These are phyloP conservation scores for Yamadazyma mexicana DNA, from an alignment of 1,139 yeast species.

Conservation along the genomic window DNA sequence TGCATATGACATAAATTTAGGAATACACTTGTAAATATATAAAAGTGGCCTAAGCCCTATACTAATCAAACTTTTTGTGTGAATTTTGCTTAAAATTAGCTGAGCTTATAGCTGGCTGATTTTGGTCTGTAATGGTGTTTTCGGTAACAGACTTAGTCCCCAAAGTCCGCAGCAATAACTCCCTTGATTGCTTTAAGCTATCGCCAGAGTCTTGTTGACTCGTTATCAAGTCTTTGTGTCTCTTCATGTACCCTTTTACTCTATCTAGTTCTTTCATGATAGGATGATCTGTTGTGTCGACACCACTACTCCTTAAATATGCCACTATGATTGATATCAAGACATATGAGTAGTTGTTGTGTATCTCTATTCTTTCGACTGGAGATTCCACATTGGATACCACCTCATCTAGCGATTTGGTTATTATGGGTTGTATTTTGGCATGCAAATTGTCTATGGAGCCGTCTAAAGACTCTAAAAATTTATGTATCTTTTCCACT, in stretches of 20 bases:
- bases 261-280: conserved; percentile 70
- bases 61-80: conserved; percentile 52
- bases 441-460: conserved; percentile 30
- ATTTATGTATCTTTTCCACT: conserved; percentile 29
- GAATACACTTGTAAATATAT: conserved; percentile 4
- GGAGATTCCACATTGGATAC: conserved; percentile 29
- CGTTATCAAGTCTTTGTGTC: conserved; percentile 48
- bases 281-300: conserved; percentile 57
- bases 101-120: conserved; percentile 58
- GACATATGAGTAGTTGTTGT: conserved; percentile 45
- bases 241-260: conserved; percentile 67
- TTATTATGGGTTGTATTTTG: conserved; percentile 33
- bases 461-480: conserved; percentile 26
- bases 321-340: conserved; percentile 51
- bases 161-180: conserved; percentile 45
- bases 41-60: not conserved
- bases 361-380: conserved; percentile 35
- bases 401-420: conserved; percentile 37
- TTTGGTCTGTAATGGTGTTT: conserved; percentile 22
- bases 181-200: conserved; percentile 29
- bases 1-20: conserved; percentile 11
- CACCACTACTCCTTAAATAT: conserved; percentile 61
- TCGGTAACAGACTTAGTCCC: conserved; percentile 36
- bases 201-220: conserved; percentile 18
- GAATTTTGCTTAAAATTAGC: conserved; percentile 53